phyloP scores from a whole-genome alignment of 2,329 filamentous ascomycete species.

The Aciculosporium take region DNA sequence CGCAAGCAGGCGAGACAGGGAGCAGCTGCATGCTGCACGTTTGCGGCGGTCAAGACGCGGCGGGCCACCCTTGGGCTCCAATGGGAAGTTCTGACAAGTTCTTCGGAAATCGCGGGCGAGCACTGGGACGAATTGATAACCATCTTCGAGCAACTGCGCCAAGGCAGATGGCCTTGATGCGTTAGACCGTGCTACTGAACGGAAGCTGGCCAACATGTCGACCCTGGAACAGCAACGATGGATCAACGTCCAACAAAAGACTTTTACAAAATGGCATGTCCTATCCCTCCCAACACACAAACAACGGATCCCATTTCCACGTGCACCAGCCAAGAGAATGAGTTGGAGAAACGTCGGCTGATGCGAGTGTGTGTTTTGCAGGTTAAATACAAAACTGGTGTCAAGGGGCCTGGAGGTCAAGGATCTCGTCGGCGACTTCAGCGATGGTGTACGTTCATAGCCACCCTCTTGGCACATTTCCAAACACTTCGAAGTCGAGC shows the following conservation, averaged over 20 bases:
- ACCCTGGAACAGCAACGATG: constrained; percentile 51
- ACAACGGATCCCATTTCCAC: neutral
- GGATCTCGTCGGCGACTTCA: constrained; percentile 78
- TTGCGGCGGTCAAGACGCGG: constrained; percentile 29
- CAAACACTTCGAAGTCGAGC: neutral
- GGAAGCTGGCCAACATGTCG: constrained; percentile 44
- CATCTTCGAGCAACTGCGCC: constrained; percentile 17
- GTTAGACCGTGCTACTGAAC: constrained; percentile 34
- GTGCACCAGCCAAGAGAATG: too few species aligned
- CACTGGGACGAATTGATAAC: constrained; percentile 20
- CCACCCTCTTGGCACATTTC: neutral
- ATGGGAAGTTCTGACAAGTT: too few species aligned
- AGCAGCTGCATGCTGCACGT: constrained; percentile 35
- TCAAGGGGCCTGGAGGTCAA: constrained; percentile 64
- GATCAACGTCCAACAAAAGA: constrained; percentile 89
- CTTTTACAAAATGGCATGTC: constrained; percentile 80
- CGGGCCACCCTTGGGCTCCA: constrained; percentile 13
- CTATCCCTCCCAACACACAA: neutral
- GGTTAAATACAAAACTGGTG: constrained; percentile 92
- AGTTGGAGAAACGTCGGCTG: neutral
- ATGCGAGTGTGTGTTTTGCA: constrained; percentile 20
- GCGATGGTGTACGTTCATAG: constrained; percentile 63
- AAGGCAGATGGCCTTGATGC: constrained; percentile 29
- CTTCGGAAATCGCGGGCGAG: constrained; percentile 4
- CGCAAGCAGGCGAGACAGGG: constrained; percentile 26